A percentile compares a stretch with the other conserved stretches of the same genome.
phyloP scores from a whole-genome alignment of 2,329 filamentous ascomycete species.

The Aspergillus ochraceus region DNA sequence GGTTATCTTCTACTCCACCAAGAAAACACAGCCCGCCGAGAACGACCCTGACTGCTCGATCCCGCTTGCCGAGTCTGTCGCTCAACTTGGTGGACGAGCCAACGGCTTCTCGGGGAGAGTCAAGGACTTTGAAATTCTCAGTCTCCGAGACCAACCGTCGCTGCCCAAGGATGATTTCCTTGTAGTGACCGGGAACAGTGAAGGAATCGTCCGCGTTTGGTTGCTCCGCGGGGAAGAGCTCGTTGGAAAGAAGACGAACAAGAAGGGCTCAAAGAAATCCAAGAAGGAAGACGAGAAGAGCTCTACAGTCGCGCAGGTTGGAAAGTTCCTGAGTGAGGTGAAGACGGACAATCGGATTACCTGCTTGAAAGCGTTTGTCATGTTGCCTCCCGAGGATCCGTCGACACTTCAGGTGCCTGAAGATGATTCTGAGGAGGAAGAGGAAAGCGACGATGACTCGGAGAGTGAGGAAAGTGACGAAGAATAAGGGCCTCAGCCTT shows the following conservation, averaged over 20 bases:
- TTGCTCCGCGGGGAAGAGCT: conserved; percentile 47
- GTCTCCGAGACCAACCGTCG: conserved; percentile 38
- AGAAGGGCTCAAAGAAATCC: conserved; percentile 16
- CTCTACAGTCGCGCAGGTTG: conserved; percentile 50
- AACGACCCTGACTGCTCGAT: conserved; percentile 54
- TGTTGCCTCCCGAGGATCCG: conserved; percentile 62
- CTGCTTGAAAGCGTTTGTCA: conserved; percentile 80
- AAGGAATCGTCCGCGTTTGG: conserved; percentile 83
- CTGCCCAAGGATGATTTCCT: conserved; percentile 47
- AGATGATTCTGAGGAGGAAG: conserved; percentile 27
- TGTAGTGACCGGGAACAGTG: conserved; percentile 76
- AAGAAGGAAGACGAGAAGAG: conserved; percentile 19
- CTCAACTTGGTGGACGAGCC: conserved; percentile 74
- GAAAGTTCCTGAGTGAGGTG: conserved; percentile 71
- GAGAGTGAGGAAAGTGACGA: conserved; percentile 31
- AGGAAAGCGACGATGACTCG: conserved; percentile 20
- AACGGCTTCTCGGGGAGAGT: conserved; percentile 69
- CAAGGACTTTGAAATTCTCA: conserved; percentile 80
- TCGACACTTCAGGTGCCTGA: conserved; percentile 55
- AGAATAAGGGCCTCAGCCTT: conserved; percentile 11
- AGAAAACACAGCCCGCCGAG: conserved; percentile 38
- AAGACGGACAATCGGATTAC: conserved; percentile 88
- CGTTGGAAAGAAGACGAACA: conserved; percentile 13
- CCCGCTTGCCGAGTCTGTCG: conserved; percentile 63
- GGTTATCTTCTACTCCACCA: conserved; percentile 78